Evolutionary conservation across 768 basidiomycete species (phyloP).

Genomic region (Auriscalpium vulgare): DNA sequence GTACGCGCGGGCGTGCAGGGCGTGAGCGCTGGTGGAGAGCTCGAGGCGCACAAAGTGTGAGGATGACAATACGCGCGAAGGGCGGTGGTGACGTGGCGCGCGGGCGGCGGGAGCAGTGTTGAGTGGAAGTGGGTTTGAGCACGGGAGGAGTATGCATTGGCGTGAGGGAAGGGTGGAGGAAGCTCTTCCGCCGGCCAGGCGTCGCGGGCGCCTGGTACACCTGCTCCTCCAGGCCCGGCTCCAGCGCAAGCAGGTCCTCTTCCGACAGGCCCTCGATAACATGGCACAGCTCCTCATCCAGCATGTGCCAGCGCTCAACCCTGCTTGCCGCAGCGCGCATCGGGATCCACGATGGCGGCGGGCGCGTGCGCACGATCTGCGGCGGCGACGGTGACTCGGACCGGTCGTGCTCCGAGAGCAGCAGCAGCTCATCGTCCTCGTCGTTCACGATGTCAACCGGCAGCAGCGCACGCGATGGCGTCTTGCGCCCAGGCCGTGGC

Average conservation of each 20-base stretch:
- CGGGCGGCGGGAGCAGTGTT: no score
- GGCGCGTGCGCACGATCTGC: background rate
- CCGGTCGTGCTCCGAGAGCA: background rate
- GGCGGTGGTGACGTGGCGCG: no score
- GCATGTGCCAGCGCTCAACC: conserved; percentile 36
- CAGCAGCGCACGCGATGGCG: background rate
- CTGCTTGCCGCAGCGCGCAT: background rate
- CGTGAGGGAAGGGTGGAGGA: no score
- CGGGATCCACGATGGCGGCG: background rate
- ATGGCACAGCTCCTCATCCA: conserved; percentile 58
- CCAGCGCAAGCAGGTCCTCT: conserved; percentile 26
- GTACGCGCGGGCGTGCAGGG: no score
- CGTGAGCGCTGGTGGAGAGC: no score
- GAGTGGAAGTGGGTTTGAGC: no score
- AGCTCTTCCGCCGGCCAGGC: conserved; percentile 46
- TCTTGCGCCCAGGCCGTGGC: conserved; percentile 42
- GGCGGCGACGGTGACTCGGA: background rate
- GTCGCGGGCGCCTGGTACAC: conserved; percentile 30
- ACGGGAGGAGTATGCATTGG: no score
- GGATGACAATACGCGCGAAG: no score
- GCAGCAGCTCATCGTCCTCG: conserved; percentile 10
- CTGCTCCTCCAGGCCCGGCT: conserved; percentile 36
- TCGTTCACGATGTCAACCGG: background rate
- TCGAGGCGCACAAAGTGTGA: no score
- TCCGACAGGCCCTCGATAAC: conserved; percentile 29